phyloP scores from a whole-genome alignment of 2,329 filamentous ascomycete species.

The Aspergillus sp. region DNA sequence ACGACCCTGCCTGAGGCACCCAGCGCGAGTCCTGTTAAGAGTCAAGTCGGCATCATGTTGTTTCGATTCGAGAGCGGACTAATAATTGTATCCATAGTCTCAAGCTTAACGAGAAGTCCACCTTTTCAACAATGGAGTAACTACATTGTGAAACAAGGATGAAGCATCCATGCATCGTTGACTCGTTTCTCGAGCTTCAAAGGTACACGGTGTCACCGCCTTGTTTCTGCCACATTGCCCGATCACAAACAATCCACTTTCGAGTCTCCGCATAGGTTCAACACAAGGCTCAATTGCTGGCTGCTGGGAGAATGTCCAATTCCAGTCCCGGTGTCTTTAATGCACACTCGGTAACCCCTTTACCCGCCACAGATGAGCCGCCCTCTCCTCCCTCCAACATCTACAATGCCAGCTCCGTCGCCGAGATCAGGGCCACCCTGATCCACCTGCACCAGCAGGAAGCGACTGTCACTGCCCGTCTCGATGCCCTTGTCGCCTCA shows the following conservation, averaged over 20 bases:
- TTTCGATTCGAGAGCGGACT: neutral
- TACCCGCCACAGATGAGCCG: constrained; percentile 14
- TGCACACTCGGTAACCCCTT: constrained; percentile 28
- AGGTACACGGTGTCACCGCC: constrained; percentile 10
- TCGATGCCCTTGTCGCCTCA: constrained; percentile 77
- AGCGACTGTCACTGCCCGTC: constrained; percentile 70
- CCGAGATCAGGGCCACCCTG: constrained; percentile 79
- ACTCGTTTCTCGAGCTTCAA: neutral
- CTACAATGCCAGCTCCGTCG: constrained; percentile 72
- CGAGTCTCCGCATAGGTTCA: neutral
- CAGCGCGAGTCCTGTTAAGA: neutral
- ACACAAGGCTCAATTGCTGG: neutral
- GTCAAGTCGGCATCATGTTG: neutral
- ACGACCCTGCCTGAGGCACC: constrained; percentile 21
- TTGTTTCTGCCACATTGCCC: constrained; percentile 16
- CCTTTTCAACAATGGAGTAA: neutral
- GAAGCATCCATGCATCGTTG: neutral
- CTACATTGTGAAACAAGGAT: neutral
- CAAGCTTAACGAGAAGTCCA: neutral
- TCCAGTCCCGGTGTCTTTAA: constrained; percentile 27
- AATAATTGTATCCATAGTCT: neutral
- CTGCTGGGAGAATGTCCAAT: constrained; percentile 27
- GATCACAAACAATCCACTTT: constrained; percentile 2
- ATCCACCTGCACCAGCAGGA: constrained; percentile 77
- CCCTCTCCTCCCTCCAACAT: constrained; percentile 48